Percentiles rank a stretch among this genome's conserved stretches.
phyloP scores from a whole-genome alignment of 495 filamentous ascomycete species.

The Lasiosphaeria ovina region DNA sequence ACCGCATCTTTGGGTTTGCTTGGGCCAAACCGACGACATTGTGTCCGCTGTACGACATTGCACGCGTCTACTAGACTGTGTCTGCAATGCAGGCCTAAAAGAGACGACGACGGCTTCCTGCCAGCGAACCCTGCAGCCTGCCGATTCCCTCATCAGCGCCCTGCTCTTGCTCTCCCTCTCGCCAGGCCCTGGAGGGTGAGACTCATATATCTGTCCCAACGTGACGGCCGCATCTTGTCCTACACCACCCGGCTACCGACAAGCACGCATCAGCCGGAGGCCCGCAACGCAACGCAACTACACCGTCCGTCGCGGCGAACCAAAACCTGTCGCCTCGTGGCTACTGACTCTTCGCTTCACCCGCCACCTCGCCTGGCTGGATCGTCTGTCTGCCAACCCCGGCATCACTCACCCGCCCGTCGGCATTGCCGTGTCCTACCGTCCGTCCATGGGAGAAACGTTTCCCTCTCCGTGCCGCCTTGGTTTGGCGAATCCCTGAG shows the following conservation, averaged over 20 bases:
- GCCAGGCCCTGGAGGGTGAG: constrained; percentile 19
- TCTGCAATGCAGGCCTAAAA: constrained; percentile 10
- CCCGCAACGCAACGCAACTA: neutral
- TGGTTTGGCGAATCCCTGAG: constrained; percentile 5
- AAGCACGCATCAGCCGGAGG: constrained; percentile 16
- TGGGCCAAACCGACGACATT: constrained; percentile 32
- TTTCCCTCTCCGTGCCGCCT: constrained; percentile 1
- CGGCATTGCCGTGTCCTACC: constrained; percentile 36
- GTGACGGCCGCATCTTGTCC: constrained; percentile 47
- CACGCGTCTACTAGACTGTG: constrained; percentile 17
- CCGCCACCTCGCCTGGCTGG: neutral
- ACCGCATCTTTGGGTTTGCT: constrained; percentile 13
- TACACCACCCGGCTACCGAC: constrained; percentile 24
- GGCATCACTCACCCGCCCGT: constrained; percentile 10
- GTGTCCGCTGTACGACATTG: constrained; percentile 24
- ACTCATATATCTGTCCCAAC: constrained; percentile 25
- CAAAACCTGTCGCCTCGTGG: constrained; percentile 1
- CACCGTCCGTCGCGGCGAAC: neutral
- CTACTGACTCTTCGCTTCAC: neutral
- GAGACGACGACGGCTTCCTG: constrained; percentile 5
- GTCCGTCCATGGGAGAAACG: constrained; percentile 9
- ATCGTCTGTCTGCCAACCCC: neutral
- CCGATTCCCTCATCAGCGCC: constrained; percentile 13
- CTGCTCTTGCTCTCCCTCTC: constrained; percentile 4
- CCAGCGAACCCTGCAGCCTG: constrained; percentile 19